Evolutionary conservation across 768 basidiomycete genomes (phyloP).

Genomic region (Lactarius pseudohatsudake): DNA sequence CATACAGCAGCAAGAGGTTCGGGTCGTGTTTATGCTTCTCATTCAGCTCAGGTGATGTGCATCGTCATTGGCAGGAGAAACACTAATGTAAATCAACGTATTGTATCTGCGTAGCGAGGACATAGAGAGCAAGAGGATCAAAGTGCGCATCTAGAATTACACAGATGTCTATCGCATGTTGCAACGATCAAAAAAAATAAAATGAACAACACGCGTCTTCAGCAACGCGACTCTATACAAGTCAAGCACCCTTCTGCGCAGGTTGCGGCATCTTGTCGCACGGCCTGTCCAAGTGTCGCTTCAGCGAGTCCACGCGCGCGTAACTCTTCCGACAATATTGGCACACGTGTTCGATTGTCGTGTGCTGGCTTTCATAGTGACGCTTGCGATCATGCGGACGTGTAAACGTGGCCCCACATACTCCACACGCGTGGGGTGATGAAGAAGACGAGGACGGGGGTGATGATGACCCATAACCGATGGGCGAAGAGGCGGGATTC

Average conservation of each 20-base stretch:
- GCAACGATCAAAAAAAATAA: constrained; percentile 11
- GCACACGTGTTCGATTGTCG: constrained; percentile 65
- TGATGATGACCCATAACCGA: constrained; percentile 31
- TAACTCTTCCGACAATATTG: constrained; percentile 75
- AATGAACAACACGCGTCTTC: not conserved
- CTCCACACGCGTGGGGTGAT: constrained; percentile 70
- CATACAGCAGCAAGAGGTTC: not conserved
- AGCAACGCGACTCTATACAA: not conserved
- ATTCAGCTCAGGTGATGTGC: constrained; percentile 15
- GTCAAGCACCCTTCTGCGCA: constrained; percentile 17
- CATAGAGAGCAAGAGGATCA: constrained; percentile 8
- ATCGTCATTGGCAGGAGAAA: constrained; percentile 16
- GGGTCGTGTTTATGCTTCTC: not conserved
- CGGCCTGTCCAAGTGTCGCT: constrained; percentile 80
- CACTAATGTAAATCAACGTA: constrained; percentile 19
- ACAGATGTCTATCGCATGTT: constrained; percentile 18
- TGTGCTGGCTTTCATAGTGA: constrained; percentile 77
- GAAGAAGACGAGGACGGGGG: constrained; percentile 41
- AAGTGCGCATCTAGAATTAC: constrained; percentile 15
- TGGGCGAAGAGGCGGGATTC: constrained; percentile 28
- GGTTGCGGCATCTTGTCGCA: constrained; percentile 51
- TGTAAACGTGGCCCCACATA: constrained; percentile 78
- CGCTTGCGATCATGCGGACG: constrained; percentile 80
- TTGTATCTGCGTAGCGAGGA: constrained; percentile 8
- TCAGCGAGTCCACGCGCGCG: constrained; percentile 76